These are phyloP conservation scores for Trichosporon sp. DNA, from an alignment of 1,284 basidiomycete genomes.

Conservation along the genomic window DNA sequence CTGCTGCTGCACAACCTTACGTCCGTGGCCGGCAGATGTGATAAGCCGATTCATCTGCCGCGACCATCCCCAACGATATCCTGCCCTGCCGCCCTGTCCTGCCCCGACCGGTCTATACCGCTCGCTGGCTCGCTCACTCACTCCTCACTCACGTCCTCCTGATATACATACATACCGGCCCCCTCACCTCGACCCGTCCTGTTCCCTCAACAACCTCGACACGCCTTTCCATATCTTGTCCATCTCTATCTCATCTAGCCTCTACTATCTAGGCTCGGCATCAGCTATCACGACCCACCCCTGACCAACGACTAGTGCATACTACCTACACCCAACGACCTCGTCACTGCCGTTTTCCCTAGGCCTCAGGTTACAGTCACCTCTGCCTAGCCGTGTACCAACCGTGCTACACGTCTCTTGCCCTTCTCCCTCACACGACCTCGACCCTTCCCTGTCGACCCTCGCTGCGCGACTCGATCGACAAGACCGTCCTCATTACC, in stretches of 20 bases:
- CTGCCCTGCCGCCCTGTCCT: neutral
- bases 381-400: neutral
- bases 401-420: neutral
- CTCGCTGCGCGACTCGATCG: neutral
- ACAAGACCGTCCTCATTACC: neutral
- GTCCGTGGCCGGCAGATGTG: constrained; percentile 3
- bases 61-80: neutral
- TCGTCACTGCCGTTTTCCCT: too few species aligned
- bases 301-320: neutral
- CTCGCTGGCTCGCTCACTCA: too few species aligned
- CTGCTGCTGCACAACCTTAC: neutral
- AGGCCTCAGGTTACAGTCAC: too few species aligned
- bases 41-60: neutral
- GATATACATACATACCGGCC: neutral
- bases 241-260: neutral
- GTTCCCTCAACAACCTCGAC: neutral
- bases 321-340: neutral
- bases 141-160: neutral
- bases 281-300: neutral
- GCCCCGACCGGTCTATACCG: neutral
- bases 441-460: neutral
- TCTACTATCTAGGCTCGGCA: neutral
- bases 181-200: neutral
- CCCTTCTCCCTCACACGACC: neutral
- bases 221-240: neutral